Conservation (phyloP, 116 monocot genomes). For the Dioscorea cayenensis region DNA sequence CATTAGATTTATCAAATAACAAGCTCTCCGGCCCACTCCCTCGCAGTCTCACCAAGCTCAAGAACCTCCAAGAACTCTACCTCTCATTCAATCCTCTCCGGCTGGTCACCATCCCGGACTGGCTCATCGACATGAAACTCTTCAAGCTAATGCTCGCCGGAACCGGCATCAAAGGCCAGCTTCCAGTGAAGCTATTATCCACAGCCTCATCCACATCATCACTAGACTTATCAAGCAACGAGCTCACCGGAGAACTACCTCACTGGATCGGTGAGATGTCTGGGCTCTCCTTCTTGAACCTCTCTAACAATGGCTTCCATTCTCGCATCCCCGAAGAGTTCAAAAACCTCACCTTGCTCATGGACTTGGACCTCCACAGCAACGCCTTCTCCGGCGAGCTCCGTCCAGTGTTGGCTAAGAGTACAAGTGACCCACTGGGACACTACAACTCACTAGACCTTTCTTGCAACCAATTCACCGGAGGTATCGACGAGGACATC, state of each 20-base stretch:
- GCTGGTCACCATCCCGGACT: conserved; percentile 13
- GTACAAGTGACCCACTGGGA: conserved; percentile 15
- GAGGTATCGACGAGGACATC: conserved; percentile 31
- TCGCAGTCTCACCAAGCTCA: neutral
- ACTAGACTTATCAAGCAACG: conserved; percentile 39
- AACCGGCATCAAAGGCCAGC: conserved; percentile 31
- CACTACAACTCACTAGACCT: conserved; percentile 31
- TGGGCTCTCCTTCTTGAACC: conserved; percentile 10
- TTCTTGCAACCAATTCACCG: conserved; percentile 25
- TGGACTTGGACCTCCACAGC: conserved; percentile 27
- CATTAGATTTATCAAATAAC: conserved; percentile 23
- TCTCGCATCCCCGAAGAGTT: conserved; percentile 27
- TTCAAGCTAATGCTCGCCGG: conserved; percentile 20
- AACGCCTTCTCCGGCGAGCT: conserved; percentile 29
- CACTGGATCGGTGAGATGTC: conserved; percentile 38
- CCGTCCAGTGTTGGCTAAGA: conserved; percentile 32
- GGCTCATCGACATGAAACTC: conserved; percentile 20
- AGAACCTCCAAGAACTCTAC: conserved; percentile 17
- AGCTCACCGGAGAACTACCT: conserved; percentile 22
- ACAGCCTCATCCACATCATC: conserved; percentile 18
- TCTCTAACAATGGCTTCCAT: conserved; percentile 14
- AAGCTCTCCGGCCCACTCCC: conserved; percentile 27
- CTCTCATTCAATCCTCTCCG: conserved; percentile 36
- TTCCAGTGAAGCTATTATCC: conserved; percentile 22
- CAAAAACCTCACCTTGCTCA: conserved; percentile 23